Evolutionary conservation across 768 basidiomycete species (phyloP).

Genomic region (Asterophora parasitica): DNA sequence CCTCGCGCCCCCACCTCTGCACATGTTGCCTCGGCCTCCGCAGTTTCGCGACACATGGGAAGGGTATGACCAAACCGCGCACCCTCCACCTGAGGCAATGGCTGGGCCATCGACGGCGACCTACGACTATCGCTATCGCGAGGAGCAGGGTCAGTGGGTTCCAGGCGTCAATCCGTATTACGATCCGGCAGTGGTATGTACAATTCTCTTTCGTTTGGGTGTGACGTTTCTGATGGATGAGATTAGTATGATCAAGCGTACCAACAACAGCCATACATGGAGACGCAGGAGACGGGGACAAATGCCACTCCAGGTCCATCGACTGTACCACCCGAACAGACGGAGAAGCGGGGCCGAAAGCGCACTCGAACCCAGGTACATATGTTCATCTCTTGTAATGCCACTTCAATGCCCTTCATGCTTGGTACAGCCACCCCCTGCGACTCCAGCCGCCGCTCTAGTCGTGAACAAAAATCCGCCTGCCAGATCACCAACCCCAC

Average conservation of each 20-base stretch:
- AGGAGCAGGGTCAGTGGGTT: constrained; percentile 52
- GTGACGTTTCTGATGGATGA: not conserved
- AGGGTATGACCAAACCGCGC: constrained; percentile 42
- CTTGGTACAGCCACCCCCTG: constrained; percentile 48
- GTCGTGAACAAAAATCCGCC: constrained; percentile 65
- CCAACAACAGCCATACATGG: constrained; percentile 55
- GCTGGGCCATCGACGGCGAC: constrained; percentile 37
- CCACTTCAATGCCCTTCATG: constrained; percentile 1
- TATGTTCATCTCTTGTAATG: constrained; percentile 2
- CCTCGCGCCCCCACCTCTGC: constrained; percentile 40
- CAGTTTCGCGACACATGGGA: constrained; percentile 57
- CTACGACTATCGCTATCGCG: constrained; percentile 60
- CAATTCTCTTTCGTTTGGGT: not conserved
- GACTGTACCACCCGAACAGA: constrained; percentile 20
- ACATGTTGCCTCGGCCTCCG: constrained; percentile 44
- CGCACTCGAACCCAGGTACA: constrained; percentile 53
- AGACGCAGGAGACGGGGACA: constrained; percentile 39
- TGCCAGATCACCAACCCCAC: constrained; percentile 80
- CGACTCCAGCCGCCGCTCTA: constrained; percentile 59
- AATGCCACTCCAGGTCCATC: constrained; percentile 37
- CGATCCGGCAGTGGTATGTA: constrained; percentile 43
- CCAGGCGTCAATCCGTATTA: constrained; percentile 49
- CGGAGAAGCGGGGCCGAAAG: constrained; percentile 64
- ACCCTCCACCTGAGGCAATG: constrained; percentile 43
- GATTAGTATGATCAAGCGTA: constrained; percentile 53